Percentiles rank a stretch among this genome's conserved stretches.
Conservation (phyloP, 805 yeast genomes). For the Starmerella stigmatis region DNA sequence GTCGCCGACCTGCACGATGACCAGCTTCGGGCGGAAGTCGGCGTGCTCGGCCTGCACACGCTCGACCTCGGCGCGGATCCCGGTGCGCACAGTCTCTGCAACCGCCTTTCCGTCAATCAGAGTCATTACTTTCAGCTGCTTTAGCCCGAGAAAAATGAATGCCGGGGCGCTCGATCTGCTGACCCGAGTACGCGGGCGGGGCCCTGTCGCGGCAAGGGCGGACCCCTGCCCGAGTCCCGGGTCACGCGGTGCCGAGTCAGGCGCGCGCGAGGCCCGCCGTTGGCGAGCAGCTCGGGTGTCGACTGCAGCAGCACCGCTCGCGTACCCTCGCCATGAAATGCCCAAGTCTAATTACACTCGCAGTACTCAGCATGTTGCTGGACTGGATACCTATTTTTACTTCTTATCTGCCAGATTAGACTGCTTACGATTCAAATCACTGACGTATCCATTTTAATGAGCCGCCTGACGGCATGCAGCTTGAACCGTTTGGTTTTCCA, state of each 20-base stretch:
- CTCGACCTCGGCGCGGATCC: slow-evolving; percentile 41
- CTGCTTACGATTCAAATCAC: no score
- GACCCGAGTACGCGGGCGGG: slow-evolving; percentile 2
- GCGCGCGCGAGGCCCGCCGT: no score
- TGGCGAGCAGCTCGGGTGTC: no score
- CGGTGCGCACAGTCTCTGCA: slow-evolving; percentile 42
- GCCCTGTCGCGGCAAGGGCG: slow-evolving; percentile 9
- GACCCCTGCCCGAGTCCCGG: slow-evolving; percentile 1
- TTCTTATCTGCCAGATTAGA: no score
- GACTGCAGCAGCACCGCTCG: no score
- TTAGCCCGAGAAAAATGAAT: background rate
- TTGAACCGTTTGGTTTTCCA: no score
- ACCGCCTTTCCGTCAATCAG: slow-evolving; percentile 56
- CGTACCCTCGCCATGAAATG: no score
- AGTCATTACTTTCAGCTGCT: slow-evolving; percentile 15
- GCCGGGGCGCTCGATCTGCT: background rate
- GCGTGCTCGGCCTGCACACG: slow-evolving; percentile 35
- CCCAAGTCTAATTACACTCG: no score
- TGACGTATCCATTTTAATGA: no score
- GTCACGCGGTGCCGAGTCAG: slow-evolving; percentile 2
- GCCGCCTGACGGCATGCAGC: no score
- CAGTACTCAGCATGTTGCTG: no score
- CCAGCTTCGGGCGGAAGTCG: slow-evolving; percentile 58
- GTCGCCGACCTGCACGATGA: slow-evolving; percentile 80
- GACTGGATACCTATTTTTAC: no score